Conservation (phyloP, 352 stramenopile genomes). For the Elongisporangium anandrum region DNA sequence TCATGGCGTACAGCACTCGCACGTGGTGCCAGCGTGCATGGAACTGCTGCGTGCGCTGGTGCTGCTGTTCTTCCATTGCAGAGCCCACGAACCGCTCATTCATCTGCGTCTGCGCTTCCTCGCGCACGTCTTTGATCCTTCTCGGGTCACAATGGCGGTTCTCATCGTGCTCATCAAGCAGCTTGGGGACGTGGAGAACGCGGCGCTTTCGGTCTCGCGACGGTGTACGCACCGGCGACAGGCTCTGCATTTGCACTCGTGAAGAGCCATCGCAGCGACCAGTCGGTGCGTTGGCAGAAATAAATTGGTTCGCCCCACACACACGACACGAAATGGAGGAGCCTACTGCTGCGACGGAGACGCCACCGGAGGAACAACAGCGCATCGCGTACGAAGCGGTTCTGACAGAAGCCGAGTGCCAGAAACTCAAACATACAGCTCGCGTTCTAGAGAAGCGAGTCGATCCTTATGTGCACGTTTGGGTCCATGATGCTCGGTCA, state of each 20-base stretch:
- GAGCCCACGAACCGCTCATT: conserved; percentile 14
- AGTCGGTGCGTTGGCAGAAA: not conserved
- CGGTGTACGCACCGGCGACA: not conserved
- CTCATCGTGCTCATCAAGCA: conserved; percentile 1
- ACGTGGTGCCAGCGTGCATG: conserved; percentile 38
- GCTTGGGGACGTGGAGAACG: conserved; percentile 10
- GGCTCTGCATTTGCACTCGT: conserved; percentile 1
- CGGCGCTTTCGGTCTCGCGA: conserved; percentile 12
- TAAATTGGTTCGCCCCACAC: too few relatives aligned
- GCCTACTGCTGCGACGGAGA: not conserved
- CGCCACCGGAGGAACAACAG: not conserved
- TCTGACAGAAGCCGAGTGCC: conserved; percentile 33
- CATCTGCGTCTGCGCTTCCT: conserved; percentile 18
- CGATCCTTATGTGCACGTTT: conserved; percentile 42
- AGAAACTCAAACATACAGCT: conserved; percentile 22
- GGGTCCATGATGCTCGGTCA: conserved; percentile 48
- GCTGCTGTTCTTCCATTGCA: conserved; percentile 22
- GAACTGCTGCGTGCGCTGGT: conserved; percentile 29
- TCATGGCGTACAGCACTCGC: conserved; percentile 39
- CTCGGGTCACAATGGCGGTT: conserved; percentile 7
- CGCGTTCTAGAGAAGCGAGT: conserved; percentile 20
- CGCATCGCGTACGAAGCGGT: conserved; percentile 31
- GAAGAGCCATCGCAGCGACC: conserved; percentile 7
- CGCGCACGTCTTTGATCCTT: conserved; percentile 36
- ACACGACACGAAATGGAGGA: too few relatives aligned